Base-by-base conservation (phyloP, 2,329 filamentous ascomycete genomes). In the Mollisiaceae sp. region DNA sequence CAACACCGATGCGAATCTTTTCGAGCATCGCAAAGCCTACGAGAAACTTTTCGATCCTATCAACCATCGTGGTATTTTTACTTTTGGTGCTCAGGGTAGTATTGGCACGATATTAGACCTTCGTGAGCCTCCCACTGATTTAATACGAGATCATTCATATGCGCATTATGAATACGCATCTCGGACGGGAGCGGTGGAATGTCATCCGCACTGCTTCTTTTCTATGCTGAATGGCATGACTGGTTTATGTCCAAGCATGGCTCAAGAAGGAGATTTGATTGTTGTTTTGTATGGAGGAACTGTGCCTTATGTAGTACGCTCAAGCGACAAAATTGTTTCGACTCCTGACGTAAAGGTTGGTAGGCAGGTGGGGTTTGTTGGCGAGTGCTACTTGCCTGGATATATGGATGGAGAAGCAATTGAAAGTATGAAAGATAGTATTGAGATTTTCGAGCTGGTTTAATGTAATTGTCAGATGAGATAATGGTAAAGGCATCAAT, bases 381-480 rank as follows among this genome's bases (percentile, higher is more conserved):
- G 73, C 5, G 71, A 74, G 60, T 70, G 70, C 43, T 74, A 71
- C 64, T 63, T 74, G 1, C 67, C 71, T 22, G 71, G 73, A 20
- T 50, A 72, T 20, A 70, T 72, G 67, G 67, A 73, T 43, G 73
- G 73, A 20, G 70, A 55, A 27, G 59, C 58, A 36, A 36, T 56
- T 56, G 24, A 56, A n/a, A n/a, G 36, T 4, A 35, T 36, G 27
- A 11, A 9, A 18, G 38, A 41, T 12, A 41, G 12, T 12, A 41
- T 12, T 18, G 38, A 41, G 38, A 18, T 41, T 41, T 41, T 41
- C 15, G 38, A 12, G 11, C 15, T 41, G 15, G 38, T 41, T 11
- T 41, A 41, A 41, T 41, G n/a, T n/a, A n/a, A n/a, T n/a, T n/a
- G n/a, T n/a, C n/a, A n/a, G n/a, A n/a, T n/a, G n/a, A n/a, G n/a